These are phyloP conservation scores for Cordyceps pruinosa DNA, from an alignment of 2,329 filamentous ascomycete genomes.

Conservation along the genomic window DNA sequence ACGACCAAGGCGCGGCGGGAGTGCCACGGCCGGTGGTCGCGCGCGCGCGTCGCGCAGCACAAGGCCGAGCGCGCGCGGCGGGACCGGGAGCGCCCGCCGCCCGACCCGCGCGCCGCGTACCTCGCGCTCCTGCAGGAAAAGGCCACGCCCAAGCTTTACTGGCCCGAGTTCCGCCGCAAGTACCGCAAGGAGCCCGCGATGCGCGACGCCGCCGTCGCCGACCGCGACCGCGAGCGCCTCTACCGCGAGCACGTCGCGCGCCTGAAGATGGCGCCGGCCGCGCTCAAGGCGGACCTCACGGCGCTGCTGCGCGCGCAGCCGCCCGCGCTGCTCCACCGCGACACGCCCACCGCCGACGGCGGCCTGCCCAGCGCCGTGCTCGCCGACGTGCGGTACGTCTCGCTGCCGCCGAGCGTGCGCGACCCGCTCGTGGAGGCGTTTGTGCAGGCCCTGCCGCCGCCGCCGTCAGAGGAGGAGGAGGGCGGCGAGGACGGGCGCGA, in stretches of 20 bases:
- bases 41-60: conserved; percentile 64
- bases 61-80: conserved; percentile 67
- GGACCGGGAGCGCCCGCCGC: no score
- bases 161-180: conserved; percentile 93
- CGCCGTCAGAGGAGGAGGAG: conserved; percentile 38
- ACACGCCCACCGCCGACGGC: conserved; percentile 47
- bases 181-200: conserved; percentile 75
- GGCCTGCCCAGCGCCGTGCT: conserved; percentile 57
- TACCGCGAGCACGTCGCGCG: conserved; percentile 69
- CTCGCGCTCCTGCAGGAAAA: conserved; percentile 72
- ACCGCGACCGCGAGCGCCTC: conserved; percentile 72
- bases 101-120: conserved; percentile 77
- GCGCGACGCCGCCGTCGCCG: conserved; percentile 62
- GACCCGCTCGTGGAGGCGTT: conserved; percentile 61
- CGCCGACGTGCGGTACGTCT: conserved; percentile 63
- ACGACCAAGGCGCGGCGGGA: conserved; percentile 79
- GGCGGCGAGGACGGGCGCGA: conserved; percentile 45
- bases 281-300: conserved; percentile 63
- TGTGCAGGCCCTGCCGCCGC: conserved; percentile 55
- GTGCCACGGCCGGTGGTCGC: conserved; percentile 77
- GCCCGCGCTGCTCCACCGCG: conserved; percentile 50
- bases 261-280: conserved; percentile 57
- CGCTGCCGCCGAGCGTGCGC: conserved; percentile 52
- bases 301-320: conserved; percentile 58
- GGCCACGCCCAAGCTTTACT: conserved; percentile 88